A percentile compares a stretch with the other conserved stretches of the same genome.
phyloP scores from a whole-genome alignment of 2,329 filamentous ascomycete genomes.

The Colletotrichum phormii region DNA sequence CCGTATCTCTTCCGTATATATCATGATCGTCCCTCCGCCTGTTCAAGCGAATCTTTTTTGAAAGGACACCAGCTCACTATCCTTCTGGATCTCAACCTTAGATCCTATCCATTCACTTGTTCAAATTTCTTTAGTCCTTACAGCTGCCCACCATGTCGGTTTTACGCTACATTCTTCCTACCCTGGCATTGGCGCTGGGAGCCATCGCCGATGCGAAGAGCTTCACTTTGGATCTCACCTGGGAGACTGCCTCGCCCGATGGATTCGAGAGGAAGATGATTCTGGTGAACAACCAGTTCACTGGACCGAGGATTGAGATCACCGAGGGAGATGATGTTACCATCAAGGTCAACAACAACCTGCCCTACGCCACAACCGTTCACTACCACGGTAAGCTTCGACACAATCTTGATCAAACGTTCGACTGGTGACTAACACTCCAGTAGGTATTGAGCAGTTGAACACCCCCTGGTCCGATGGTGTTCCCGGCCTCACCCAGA shows the following conservation, averaged over 20 bases:
- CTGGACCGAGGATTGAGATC: conserved; percentile 69
- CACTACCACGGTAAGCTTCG: conserved; percentile 59
- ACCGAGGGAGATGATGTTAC: conserved; percentile 62
- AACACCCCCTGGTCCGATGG: conserved; percentile 71
- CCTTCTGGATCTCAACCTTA: conserved; percentile 22
- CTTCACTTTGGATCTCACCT: conserved; percentile 48
- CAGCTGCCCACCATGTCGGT: conserved; percentile 31
- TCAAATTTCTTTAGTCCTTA: conserved; percentile 23
- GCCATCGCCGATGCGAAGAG: conserved; percentile 27
- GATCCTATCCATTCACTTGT: conserved; percentile 36
- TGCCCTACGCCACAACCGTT: conserved; percentile 59
- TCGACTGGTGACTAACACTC: conserved; percentile 6
- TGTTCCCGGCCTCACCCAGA: conserved; percentile 67
- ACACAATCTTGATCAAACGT: background rate
- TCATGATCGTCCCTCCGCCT: conserved; percentile 34
- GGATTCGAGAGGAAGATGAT: conserved; percentile 58
- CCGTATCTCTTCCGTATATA: conserved; percentile 34
- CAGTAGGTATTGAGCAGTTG: conserved; percentile 44
- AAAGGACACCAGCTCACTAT: conserved; percentile 31
- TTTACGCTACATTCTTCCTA: conserved; percentile 35
- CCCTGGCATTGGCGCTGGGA: conserved; percentile 33
- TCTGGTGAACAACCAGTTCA: conserved; percentile 70
- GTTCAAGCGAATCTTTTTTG: background rate
- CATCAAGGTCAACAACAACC: conserved; percentile 58
- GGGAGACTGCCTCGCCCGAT: conserved; percentile 53